phyloP scores from a whole-genome alignment of 306 rosid species.

The Betula pendula region DNA sequence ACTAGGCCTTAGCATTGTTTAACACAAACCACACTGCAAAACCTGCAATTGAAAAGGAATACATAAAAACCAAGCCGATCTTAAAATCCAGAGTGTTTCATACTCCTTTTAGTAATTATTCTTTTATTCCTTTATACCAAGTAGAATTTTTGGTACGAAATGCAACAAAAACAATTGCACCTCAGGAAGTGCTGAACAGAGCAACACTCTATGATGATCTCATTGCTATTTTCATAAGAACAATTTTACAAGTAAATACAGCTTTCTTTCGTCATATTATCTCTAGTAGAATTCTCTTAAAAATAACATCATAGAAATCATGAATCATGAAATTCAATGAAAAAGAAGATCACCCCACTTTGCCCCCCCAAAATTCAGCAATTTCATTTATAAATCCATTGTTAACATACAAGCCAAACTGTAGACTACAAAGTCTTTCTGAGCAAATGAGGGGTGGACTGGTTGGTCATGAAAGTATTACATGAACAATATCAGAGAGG shows the following conservation, averaged over 20 bases:
- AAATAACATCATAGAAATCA: background rate
- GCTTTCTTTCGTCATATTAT: background rate
- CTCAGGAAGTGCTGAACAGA: background rate
- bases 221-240: background rate
- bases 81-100: background rate
- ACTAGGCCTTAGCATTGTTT: background rate
- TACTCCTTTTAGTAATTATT: background rate
- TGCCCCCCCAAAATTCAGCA: background rate
- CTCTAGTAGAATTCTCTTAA: background rate
- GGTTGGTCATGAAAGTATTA: background rate
- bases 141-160: background rate
- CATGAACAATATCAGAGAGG: background rate
- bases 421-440: slow-evolving; percentile 11
- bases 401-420: slow-evolving; percentile 13
- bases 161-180: slow-evolving; percentile 22
- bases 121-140: background rate
- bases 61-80: background rate
- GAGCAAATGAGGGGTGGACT: background rate
- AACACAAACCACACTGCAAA: background rate
- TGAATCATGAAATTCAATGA: background rate
- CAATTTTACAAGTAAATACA: background rate
- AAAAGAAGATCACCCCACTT: background rate
- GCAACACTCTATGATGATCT: background rate
- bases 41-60: background rate
- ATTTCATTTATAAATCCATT: background rate